Evolutionary conservation across 371 early-diverging fungal genomes (phyloP), one percentile per base, ranked within the genome.

Genomic region (Chytridiales sp.): DNA sequence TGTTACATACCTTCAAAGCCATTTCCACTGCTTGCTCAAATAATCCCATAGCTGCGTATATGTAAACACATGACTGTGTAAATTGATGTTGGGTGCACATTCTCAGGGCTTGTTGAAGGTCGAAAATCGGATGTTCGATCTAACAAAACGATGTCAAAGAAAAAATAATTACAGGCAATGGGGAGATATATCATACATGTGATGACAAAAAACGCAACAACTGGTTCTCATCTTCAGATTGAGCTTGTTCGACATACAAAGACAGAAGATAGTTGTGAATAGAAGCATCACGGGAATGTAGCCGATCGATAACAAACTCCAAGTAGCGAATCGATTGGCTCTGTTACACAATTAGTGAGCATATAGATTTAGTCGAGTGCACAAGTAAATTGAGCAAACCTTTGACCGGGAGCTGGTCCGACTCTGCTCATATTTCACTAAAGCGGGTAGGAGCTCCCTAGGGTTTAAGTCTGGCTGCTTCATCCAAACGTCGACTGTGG

Each of bases 251-350:
- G 2, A 88, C 92, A 61, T 91, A 89, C 4, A 95, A 73, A 6
- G 88, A 87, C 24, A 97, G 68, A 15, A 96, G 76, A 52, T 87
- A 91, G 69, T 97, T 95, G 78, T 97, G 96, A 43, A 97, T 84
- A 0, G 87, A 83, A 0, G 89, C 80, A 68, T 95, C 95, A 0
- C 85, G 86, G 64, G 88, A 91, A 26, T 76, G 75, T n/a, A 87
- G 77, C 32, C 80, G 77, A 6, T 86, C 73, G 13, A 90, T 89
- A n/a, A 89, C 88, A 67, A 88, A 87, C 1, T 86, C 84, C 51
- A 97, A 67, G 62, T 95, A 95, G 22, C 93, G 81, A 43, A 94
- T 88, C 0, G 93, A 91, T 71, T 93, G 94, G 69, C 92, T 90
- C 77, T 85, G 72, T 6, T 47, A 29, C 35, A 35, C 35, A 5